A percentile compares a stretch with the other conserved stretches of the same genome.
Evolutionary conservation across 352 stramenopile species (phyloP).

Genomic region (Bremia lactucae): DNA sequence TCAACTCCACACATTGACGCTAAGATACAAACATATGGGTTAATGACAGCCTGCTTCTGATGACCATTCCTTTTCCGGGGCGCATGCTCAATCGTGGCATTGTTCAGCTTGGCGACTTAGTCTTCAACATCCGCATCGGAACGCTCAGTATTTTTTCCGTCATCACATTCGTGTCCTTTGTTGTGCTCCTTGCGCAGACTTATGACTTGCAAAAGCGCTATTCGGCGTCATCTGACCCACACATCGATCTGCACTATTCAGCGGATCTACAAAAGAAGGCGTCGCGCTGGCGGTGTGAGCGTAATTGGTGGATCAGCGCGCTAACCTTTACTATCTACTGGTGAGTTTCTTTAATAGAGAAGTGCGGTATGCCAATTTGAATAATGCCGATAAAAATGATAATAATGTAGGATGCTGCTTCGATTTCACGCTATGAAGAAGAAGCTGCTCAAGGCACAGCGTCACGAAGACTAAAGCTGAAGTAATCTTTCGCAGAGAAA

Average conservation of each 20-base stretch:
- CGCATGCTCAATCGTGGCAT: conserved; percentile 49
- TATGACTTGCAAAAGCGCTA: conserved; percentile 79
- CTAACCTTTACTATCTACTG: conserved; percentile 82
- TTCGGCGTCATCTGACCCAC: conserved; percentile 11
- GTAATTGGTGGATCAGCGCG: conserved; percentile 82
- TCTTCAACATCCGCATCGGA: conserved; percentile 67
- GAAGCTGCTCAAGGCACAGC: conserved; percentile 51
- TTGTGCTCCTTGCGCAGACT: conserved; percentile 55
- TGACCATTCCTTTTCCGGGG: conserved; percentile 69
- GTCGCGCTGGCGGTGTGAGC: conserved; percentile 58
- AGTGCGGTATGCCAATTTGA: neutral
- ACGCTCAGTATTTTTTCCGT: conserved; percentile 63
- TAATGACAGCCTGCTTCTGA: conserved; percentile 42
- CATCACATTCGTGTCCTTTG: conserved; percentile 65
- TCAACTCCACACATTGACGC: neutral
- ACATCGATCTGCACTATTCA: conserved; percentile 48
- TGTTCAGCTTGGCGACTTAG: conserved; percentile 58
- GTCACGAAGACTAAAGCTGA: conserved; percentile 37
- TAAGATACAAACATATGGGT: conserved; percentile 1
- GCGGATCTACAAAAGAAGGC: conserved; percentile 76
- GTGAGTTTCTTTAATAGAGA: conserved; percentile 16
- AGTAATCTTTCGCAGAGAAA: neutral
- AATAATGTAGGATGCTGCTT: conserved; percentile 50
- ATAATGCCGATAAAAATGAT: conserved; percentile 1
- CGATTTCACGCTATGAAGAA: conserved; percentile 79